Evolutionary conservation across 805 yeast species (phyloP).

Genomic region (Sugiyamaella floridensis): DNA sequence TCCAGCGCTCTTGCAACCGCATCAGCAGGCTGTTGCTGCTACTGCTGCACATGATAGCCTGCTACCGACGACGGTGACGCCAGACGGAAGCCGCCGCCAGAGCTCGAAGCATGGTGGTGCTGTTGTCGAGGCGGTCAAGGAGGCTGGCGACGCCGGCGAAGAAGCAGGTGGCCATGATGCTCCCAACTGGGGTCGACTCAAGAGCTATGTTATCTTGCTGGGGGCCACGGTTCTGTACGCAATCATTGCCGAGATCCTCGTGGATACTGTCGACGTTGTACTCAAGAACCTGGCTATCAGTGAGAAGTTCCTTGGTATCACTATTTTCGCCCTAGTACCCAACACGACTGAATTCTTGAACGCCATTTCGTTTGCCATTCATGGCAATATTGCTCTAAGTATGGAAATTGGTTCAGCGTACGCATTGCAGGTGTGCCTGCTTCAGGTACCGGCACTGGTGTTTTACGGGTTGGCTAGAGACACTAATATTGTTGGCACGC

Average conservation of each 20-base stretch:
- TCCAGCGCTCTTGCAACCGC: conserved; percentile 7
- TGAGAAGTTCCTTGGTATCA: conserved; percentile 87
- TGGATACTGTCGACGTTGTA: conserved; percentile 87
- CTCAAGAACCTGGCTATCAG: conserved; percentile 69
- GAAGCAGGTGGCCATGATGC: conserved; percentile 80
- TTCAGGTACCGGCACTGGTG: conserved; percentile 89
- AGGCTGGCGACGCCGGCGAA: conserved; percentile 4
- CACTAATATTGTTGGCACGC: conserved; percentile 26
- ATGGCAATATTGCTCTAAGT: conserved; percentile 92
- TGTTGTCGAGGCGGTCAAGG: conserved; percentile 3
- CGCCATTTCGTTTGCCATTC: conserved; percentile 92
- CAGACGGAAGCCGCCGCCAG: not conserved
- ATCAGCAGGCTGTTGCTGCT: not conserved
- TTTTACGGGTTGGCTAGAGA: conserved; percentile 55
- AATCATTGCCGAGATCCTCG: conserved; percentile 86
- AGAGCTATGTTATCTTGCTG: conserved; percentile 74
- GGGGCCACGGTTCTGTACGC: conserved; percentile 87
- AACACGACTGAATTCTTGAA: conserved; percentile 94
- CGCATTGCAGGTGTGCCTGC: conserved; percentile 87
- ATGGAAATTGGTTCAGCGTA: conserved; percentile 98
- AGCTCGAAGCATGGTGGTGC: conserved; percentile 1
- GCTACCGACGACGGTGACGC: conserved; percentile 5
- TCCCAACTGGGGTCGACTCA: conserved; percentile 89
- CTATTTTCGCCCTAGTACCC: conserved; percentile 93
- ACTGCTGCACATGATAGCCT: conserved; percentile 1